These are phyloP conservation scores for Endogone sp. DNA, from an alignment of 192 early-diverging fungal species.

Conservation along the genomic window DNA sequence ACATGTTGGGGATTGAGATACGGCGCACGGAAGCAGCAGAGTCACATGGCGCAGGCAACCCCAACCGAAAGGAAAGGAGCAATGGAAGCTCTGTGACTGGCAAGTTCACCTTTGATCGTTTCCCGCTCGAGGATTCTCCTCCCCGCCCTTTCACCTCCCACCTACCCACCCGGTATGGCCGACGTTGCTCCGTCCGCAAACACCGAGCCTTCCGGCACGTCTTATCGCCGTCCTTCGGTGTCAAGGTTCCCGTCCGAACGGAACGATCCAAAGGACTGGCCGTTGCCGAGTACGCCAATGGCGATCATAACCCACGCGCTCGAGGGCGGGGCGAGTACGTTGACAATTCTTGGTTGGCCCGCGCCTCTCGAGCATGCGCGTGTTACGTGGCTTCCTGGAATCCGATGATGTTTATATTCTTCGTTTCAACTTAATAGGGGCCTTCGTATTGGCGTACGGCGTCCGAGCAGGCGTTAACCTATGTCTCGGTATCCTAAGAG, in stretches of 20 bases:
- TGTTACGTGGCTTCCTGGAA: background rate
- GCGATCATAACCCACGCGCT: constrained; percentile 43
- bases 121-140: background rate
- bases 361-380: background rate
- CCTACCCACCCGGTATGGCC: background rate
- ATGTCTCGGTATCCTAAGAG: constrained; percentile 42
- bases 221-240: constrained; percentile 27
- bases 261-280: constrained; percentile 20
- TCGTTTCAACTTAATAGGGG: constrained; percentile 26
- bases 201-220: constrained; percentile 16
- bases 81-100: background rate
- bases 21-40: too few species aligned
- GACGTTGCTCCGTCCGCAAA: constrained; percentile 4
- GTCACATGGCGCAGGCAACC: background rate
- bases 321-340: constrained; percentile 41
- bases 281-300: constrained; percentile 14
- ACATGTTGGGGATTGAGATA: too few species aligned
- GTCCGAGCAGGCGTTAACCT: constrained; percentile 53
- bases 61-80: background rate
- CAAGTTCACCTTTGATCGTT: background rate
- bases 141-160: background rate
- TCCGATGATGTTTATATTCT: too few species aligned
- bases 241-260: constrained; percentile 19
- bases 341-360: background rate
- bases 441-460: constrained; percentile 49